phyloP scores from a whole-genome alignment of 2,329 filamentous ascomycete species.

The Sporothrix schenckii region DNA sequence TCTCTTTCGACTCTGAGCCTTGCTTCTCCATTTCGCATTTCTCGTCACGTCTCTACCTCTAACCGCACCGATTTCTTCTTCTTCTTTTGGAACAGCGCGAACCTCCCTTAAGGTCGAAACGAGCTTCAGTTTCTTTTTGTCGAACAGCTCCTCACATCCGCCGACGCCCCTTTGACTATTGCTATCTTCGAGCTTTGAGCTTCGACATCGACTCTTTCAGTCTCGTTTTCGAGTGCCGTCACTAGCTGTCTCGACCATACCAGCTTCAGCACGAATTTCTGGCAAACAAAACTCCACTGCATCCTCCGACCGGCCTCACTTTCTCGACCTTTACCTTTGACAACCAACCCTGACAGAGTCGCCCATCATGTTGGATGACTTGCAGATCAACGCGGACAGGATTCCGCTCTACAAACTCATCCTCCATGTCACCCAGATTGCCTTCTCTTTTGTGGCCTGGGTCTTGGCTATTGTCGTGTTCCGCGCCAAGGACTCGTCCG shows the following conservation, averaged over 20 bases:
- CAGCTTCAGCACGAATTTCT: not conserved
- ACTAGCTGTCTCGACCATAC: not conserved
- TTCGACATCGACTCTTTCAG: not conserved
- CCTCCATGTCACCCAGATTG: conserved; percentile 59
- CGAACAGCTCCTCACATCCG: not conserved
- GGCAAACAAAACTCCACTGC: not conserved
- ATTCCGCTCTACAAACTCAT: conserved; percentile 61
- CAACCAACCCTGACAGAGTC: not conserved
- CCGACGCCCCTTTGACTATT: conserved; percentile 1
- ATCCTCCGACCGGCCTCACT: not conserved
- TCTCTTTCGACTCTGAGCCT: not conserved
- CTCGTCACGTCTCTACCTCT: conserved; percentile 1
- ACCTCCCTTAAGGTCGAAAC: conserved; percentile 20
- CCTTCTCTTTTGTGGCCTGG: conserved; percentile 60
- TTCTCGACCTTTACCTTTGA: not conserved
- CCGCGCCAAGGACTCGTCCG: conserved; percentile 50
- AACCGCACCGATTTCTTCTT: not conserved
- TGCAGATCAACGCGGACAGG: conserved; percentile 58
- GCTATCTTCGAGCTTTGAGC: not conserved
- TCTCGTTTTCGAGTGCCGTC: conserved; percentile 1
- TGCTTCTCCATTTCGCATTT: conserved; percentile 13
- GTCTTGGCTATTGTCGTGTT: conserved; percentile 64
- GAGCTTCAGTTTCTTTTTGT: conserved; percentile 16
- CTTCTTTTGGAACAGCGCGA: conserved; percentile 19
- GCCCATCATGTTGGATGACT: conserved; percentile 48